phyloP scores from a whole-genome alignment of 345 rosid genomes.

The Lumnitzera littorea region DNA sequence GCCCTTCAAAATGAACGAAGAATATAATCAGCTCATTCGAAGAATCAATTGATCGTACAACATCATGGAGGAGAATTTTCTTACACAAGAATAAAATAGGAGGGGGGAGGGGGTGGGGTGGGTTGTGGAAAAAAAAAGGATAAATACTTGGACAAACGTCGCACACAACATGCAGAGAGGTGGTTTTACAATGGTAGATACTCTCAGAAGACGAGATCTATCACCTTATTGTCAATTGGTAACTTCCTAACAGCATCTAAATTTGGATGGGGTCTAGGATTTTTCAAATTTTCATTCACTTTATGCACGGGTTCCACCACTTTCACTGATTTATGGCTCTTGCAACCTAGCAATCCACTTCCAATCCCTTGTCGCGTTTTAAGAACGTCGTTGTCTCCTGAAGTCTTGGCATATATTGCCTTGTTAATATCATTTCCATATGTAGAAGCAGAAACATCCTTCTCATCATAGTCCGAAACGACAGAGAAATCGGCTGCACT shows the following conservation, averaged over 20 bases:
- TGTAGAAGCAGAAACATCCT: conserved; percentile 7
- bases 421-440: neutral
- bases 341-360: conserved; percentile 38
- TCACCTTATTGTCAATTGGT: neutral
- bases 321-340: conserved; percentile 35
- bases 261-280: conserved; percentile 18
- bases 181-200: neutral
- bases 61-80: too few species aligned
- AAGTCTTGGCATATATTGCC: neutral
- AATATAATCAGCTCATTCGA: too few species aligned
- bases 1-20: too few species aligned
- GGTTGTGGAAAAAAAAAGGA: too few species aligned
- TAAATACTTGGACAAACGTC: too few species aligned
- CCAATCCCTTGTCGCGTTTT: conserved; percentile 17
- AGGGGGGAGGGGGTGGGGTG: too few species aligned
- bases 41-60: too few species aligned
- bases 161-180: too few species aligned
- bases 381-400: conserved; percentile 4
- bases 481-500: conserved; percentile 46
- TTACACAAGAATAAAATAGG: too few species aligned
- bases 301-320: conserved; percentile 38
- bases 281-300: conserved; percentile 20
- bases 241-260: neutral
- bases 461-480: conserved; percentile 25
- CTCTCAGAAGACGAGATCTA: conserved; percentile 1